Conservation (phyloP, 1,139 yeast species). For the Magnusiomyces suaveolens region DNA sequence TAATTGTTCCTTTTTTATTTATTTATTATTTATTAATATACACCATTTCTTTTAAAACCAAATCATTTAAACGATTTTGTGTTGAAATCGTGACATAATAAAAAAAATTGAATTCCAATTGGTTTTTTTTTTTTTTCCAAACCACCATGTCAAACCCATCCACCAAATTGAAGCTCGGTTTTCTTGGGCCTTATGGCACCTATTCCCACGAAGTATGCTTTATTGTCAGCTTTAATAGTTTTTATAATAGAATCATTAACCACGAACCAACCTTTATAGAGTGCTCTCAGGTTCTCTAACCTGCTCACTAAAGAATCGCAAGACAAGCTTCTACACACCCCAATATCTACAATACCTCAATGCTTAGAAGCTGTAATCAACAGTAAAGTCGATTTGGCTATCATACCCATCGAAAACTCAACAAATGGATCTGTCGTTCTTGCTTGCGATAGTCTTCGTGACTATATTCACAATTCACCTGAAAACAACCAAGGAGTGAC, state of each 20-base stretch:
- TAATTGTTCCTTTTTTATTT: too few species aligned
- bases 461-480: conserved; percentile 39
- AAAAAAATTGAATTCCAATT: too few species aligned
- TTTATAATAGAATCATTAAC: neutral
- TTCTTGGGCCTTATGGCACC: conserved; percentile 82
- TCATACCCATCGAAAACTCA: conserved; percentile 91
- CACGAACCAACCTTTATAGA: conserved; percentile 34
- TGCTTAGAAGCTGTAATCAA: conserved; percentile 50
- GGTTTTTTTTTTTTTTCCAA: neutral
- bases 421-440: conserved; percentile 88
- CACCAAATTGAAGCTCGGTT: too few species aligned
- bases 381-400: conserved; percentile 48
- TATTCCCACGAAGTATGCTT: conserved; percentile 73
- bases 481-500: conserved; percentile 6
- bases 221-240: neutral
- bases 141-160: neutral
- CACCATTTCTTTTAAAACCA: too few species aligned
- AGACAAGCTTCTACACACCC: conserved; percentile 15
- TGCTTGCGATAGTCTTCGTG: conserved; percentile 72
- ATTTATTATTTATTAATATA: too few species aligned
- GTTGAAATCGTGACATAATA: too few species aligned
- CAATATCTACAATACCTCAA: conserved; percentile 31
- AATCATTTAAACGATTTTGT: too few species aligned
- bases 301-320: conserved; percentile 37
- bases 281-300: conserved; percentile 53